Base-by-base conservation (phyloP, 1,284 basidiomycete species). In the Marasmius oreades region DNA sequence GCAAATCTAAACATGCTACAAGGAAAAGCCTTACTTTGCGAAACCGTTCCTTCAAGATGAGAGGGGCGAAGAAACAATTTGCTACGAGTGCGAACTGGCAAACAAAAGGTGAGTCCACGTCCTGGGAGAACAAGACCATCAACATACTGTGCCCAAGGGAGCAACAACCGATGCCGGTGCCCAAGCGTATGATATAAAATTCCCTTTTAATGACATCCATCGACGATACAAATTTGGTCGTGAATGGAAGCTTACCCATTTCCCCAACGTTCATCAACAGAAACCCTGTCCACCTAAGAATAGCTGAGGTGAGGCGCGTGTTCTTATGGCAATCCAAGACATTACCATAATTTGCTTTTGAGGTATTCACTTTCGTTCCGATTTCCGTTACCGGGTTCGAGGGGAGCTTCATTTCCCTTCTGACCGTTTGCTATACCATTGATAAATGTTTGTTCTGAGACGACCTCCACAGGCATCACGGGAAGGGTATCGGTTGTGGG, bases 61-160 rank as follows among this genome's bases (percentile, higher is more conserved):
- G 67, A 8, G 96, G 96, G 0, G 96, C 93, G 62, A 98, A 94
- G 48, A 95, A 79, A 67, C 95, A 97, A 70, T 98, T 98, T 16
- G 95, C 93, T 55, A 98, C 88, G 8, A 99, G 78, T 1, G 96
- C 90, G 66, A 92, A 90, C 88, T 92, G 52, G 48, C 16, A 50
- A 55, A 56, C 51, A 53, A 57, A 58, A 33, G 47, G 60, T 56
- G 47, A 34, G 51, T 51, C 53, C 45, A 43, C 34, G 39, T 16
- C 20, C 16, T 37, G 52, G 52, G 39, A 26, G 52, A 28, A 45
- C 18, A 34, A 47, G n/a, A 44, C 28, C 31, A 45, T n/a, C 45
- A 7, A 76, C 86, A 75, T 64, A 95, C 93, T 31, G 93, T 95
- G 31, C 95, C 95, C 6, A 98, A 78, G 18, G 95, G 96, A 1